phyloP scores from a whole-genome alignment of 176 grass and related monocot species.

The Poa pratensis region DNA sequence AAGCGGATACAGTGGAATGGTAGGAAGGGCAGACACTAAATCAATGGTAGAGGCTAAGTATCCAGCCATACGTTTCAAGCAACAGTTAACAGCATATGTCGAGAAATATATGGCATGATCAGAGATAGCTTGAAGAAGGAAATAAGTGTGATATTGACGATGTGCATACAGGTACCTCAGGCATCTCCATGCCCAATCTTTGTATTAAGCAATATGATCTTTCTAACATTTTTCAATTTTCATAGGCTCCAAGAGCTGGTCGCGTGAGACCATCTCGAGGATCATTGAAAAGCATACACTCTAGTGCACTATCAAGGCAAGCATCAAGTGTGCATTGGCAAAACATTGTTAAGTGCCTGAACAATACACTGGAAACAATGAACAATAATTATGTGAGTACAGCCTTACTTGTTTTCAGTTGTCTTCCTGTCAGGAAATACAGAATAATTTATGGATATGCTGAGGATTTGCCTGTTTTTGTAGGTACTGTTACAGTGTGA shows the following conservation, averaged over 20 bases:
- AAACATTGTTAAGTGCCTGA: constrained; percentile 72
- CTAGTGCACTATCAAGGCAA: constrained; percentile 71
- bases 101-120: constrained; percentile 97
- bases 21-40: constrained; percentile 55
- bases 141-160: constrained; percentile 74
- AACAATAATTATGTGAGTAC: constrained; percentile 65
- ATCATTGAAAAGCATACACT: constrained; percentile 72
- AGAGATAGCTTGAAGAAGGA: constrained; percentile 93
- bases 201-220: neutral
- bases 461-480: constrained; percentile 26
- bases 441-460: constrained; percentile 6
- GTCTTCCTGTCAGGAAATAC: constrained; percentile 23
- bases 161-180: constrained; percentile 83
- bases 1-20: constrained; percentile 91
- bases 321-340: constrained; percentile 82
- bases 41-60: constrained; percentile 88
- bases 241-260: constrained; percentile 76
- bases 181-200: constrained; percentile 28
- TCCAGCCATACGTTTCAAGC: constrained; percentile 88
- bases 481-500: constrained; percentile 41
- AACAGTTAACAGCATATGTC: constrained; percentile 88
- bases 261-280: constrained; percentile 76
- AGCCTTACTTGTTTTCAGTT: constrained; percentile 27
- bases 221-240: constrained; percentile 32
- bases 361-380: constrained; percentile 62